Conservation (phyloP, 768 basidiomycete species). For the Brasilioporus rufonigricans region DNA sequence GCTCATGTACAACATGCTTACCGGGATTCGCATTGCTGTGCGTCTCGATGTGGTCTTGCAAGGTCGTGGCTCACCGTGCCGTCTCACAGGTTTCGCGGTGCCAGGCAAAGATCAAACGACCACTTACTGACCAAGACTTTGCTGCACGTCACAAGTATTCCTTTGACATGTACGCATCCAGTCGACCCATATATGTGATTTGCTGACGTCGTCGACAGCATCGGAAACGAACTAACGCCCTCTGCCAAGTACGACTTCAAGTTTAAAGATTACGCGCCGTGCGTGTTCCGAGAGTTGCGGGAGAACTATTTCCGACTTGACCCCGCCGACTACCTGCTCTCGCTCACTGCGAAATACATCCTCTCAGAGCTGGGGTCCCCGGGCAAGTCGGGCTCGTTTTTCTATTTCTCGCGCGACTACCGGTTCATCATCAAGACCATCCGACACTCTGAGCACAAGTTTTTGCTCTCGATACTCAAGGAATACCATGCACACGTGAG, state of each 20-base stretch:
- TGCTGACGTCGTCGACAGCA: constrained; percentile 41
- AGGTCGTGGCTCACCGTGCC: constrained; percentile 3
- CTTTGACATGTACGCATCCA: constrained; percentile 81
- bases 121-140: constrained; percentile 85
- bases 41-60: constrained; percentile 28
- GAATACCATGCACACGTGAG: constrained; percentile 84
- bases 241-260: constrained; percentile 99
- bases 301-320: constrained; percentile 95
- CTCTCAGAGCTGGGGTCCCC: constrained; percentile 92
- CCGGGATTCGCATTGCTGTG: constrained; percentile 93
- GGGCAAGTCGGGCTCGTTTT: constrained; percentile 98
- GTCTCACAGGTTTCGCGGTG: constrained; percentile 82
- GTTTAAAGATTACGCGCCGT: constrained; percentile 99
- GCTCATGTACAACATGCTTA: constrained; percentile 99
- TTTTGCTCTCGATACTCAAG: constrained; percentile 78
- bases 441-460: constrained; percentile 91
- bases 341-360: constrained; percentile 96
- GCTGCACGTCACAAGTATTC: constrained; percentile 89
- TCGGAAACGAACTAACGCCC: constrained; percentile 97
- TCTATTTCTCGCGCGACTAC: constrained; percentile 98
- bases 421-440: constrained; percentile 99
- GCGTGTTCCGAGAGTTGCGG: constrained; percentile 94
- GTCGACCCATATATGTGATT: neutral
- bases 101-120: constrained; percentile 90
- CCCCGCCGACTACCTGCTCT: constrained; percentile 95